Conservation (phyloP, 352 stramenopile species). For the Phytopythium sindhum region DNA sequence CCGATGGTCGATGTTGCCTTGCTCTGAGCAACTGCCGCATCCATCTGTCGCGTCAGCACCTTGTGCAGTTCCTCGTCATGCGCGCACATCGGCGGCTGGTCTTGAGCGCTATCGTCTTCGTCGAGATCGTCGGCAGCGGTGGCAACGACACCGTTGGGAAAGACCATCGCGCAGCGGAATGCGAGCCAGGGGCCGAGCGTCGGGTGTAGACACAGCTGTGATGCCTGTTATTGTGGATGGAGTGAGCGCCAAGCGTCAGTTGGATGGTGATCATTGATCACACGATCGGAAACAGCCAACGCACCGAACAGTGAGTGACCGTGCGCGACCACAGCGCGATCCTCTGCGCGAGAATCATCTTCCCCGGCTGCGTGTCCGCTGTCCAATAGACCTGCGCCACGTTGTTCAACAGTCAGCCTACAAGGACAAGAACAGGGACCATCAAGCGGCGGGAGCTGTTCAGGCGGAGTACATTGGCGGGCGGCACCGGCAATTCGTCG, state of each 20-base stretch:
- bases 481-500: slow-evolving; percentile 12
- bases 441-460: background rate
- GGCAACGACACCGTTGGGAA: slow-evolving; percentile 26
- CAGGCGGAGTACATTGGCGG: background rate
- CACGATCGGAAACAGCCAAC: background rate
- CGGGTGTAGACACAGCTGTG: slow-evolving; percentile 64
- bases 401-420: background rate
- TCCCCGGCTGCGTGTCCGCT: slow-evolving; percentile 53
- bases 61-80: slow-evolving; percentile 40
- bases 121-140: background rate
- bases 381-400: slow-evolving; percentile 57
- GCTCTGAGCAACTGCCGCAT: slow-evolving; percentile 40
- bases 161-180: slow-evolving; percentile 59
- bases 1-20: slow-evolving; percentile 10
- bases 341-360: slow-evolving; percentile 74
- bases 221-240: slow-evolving; percentile 22
- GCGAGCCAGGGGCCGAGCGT: slow-evolving; percentile 63
- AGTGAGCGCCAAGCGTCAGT: background rate
- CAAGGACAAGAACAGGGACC: background rate
- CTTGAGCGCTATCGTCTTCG: slow-evolving; percentile 9
- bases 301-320: slow-evolving; percentile 43
- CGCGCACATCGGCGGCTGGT: slow-evolving; percentile 26
- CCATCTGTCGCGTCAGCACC: slow-evolving; percentile 38
- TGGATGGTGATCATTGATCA: background rate
- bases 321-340: slow-evolving; percentile 52